phyloP scores from a whole-genome alignment of 805 yeast species.

The Yamadazyma sp. region DNA sequence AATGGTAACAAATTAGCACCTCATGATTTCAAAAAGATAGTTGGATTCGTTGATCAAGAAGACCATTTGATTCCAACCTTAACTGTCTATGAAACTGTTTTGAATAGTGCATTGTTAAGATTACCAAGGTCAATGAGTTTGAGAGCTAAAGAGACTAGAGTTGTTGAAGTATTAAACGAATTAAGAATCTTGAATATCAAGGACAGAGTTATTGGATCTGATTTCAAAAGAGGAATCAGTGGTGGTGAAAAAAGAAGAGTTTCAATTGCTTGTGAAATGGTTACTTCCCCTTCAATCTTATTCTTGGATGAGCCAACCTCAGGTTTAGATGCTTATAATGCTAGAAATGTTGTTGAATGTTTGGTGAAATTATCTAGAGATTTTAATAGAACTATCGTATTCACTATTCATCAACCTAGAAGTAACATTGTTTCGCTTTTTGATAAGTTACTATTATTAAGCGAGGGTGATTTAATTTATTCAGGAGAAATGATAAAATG shows the following conservation, averaged over 20 bases:
- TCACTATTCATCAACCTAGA: constrained; percentile 96
- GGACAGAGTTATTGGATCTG: constrained; percentile 85
- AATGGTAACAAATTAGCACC: constrained; percentile 59
- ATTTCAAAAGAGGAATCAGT: constrained; percentile 79
- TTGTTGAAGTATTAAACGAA: constrained; percentile 79
- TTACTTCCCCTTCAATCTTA: constrained; percentile 70
- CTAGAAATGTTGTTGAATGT: constrained; percentile 84
- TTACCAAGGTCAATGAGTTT: constrained; percentile 79
- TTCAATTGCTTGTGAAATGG: constrained; percentile 75
- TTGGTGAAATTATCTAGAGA: constrained; percentile 75
- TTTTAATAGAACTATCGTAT: constrained; percentile 81
- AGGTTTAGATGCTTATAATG: constrained; percentile 92
- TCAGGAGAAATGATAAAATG: constrained; percentile 82
- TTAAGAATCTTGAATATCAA: constrained; percentile 78
- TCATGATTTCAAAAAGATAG: constrained; percentile 57
- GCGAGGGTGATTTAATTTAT: constrained; percentile 82
- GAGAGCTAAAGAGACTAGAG: constrained; percentile 71
- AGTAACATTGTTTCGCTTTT: constrained; percentile 91
- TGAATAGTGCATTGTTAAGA: constrained; percentile 85
- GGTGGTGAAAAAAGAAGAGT: constrained; percentile 74
- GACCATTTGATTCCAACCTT: constrained; percentile 86
- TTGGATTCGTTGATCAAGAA: constrained; percentile 97
- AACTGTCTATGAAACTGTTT: constrained; percentile 93
- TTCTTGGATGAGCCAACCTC: constrained; percentile 90
- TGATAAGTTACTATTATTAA: constrained; percentile 74